Base-by-base conservation (phyloP, 495 filamentous ascomycete genomes). In the Haplographium delicatum region DNA sequence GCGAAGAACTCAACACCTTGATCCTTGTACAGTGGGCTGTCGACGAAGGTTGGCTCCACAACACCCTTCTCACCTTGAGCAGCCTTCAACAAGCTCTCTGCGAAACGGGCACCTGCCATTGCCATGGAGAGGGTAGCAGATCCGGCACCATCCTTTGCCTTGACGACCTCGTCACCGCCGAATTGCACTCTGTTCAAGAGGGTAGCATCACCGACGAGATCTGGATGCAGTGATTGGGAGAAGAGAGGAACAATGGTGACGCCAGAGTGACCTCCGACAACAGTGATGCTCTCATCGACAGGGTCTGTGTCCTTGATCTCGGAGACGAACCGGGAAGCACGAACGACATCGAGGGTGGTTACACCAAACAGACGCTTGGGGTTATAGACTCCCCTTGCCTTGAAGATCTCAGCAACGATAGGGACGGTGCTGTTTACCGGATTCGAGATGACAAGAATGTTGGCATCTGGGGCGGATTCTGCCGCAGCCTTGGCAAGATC, bases 371-470 rank as follows among this genome's bases (percentile, higher is more conserved):
- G 87, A 56, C 86, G 85, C 81, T 91, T 93, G 65, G 93, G 93
- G 83, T 98, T 91, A 83, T 96, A 97, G 69, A 96, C 90, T 59
- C 88, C 87, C 56, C 73, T 76, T 62, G 80, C 70, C 84, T 96
- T 97, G 86, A 87, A 95, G 68, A 97, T 81, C 79, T 98, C 94
- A 65, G 93, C 84, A 62, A 82, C 80, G 74, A 98, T 98, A 65
- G 93, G 94, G 62, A 98, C 94, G 60, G 93, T 98, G 64, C 88
- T 94, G 87, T 98, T 98, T 72, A 98, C 93, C 26, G 93, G 93
- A 81, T 98, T 98, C 71, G 89, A 81, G 73, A 98, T 98, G 76
- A 98, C 82, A 65, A 97, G 84, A 70, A 97, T 78, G 68, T 94
- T 95, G 71, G 93, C 94, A 40, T 98, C 79, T 51, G 93, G 94